phyloP scores from a whole-genome alignment of 495 filamentous ascomycete species.

The Cercophora samala region DNA sequence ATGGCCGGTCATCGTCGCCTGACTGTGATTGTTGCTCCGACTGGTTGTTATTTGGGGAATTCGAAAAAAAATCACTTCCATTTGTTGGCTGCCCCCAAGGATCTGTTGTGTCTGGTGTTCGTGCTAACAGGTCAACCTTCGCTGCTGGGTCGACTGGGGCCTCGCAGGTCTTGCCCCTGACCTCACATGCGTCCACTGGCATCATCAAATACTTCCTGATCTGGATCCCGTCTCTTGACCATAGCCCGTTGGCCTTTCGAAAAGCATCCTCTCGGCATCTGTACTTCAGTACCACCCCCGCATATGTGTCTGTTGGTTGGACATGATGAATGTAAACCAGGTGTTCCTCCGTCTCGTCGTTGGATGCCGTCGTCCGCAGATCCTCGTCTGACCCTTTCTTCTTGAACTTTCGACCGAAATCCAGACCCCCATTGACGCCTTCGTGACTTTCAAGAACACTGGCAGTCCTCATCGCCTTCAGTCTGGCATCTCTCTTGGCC shows the following conservation, averaged over 20 bases:
- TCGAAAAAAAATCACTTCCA: slow-evolving; percentile 37
- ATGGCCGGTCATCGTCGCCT: slow-evolving; percentile 51
- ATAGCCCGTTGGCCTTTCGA: slow-evolving; percentile 84
- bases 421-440: slow-evolving; percentile 46
- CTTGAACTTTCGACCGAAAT: slow-evolving; percentile 50
- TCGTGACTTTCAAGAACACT: slow-evolving; percentile 53
- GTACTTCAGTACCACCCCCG: slow-evolving; percentile 85
- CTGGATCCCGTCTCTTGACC: slow-evolving; percentile 89
- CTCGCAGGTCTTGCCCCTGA: slow-evolving; percentile 67
- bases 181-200: slow-evolving; percentile 84
- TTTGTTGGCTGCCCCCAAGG: slow-evolving; percentile 25
- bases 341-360: slow-evolving; percentile 56
- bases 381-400: slow-evolving; percentile 53
- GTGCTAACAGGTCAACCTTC: slow-evolving; percentile 46
- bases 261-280: slow-evolving; percentile 77
- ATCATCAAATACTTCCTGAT: slow-evolving; percentile 74
- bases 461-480: slow-evolving; percentile 47
- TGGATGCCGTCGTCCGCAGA: slow-evolving; percentile 24
- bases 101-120: slow-evolving; percentile 39
- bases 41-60: slow-evolving; percentile 29
- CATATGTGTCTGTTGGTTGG: slow-evolving; percentile 74
- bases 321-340: slow-evolving; percentile 91
- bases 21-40: slow-evolving; percentile 22
- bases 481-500: slow-evolving; percentile 45
- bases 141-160: slow-evolving; percentile 33